Base-by-base conservation (phyloP, 1,139 yeast genomes). In the Taiozyma sp. region DNA sequence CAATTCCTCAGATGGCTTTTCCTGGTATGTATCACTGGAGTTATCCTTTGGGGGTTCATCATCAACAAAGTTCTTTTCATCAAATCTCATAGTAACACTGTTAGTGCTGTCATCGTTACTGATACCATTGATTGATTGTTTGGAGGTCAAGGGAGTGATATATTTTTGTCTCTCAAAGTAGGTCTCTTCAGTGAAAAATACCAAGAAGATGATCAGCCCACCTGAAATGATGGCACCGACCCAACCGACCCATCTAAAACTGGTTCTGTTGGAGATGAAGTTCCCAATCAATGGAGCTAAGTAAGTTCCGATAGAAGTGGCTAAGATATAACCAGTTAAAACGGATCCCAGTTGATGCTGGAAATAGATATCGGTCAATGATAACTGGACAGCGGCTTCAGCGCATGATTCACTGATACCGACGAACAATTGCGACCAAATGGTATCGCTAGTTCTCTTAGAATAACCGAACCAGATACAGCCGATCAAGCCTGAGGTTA, bases 371-470 rank as follows among this genome's bases (percentile, higher is more conserved):
- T 88, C 95, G 8, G 88, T 76, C 44, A 88, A 70, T 14, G 91
- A 83, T 55, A 84, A 77, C 68, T 87, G 95, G n/a, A 83, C 95
- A 56, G 85, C 89, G 19, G 95, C 93, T 65, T 88, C 95, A 14
- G 95, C 89, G 66, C 90, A 85, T n/a, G 89, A 80, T 68, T 87
- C 95, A 46, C 86, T 77, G 49, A 87, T 85, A n/a, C 95, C 96
- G 40, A 87, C 90, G 47, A 88, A 86, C 46, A 86, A 71, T 67
- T 88, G 95, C 6, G 89, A 83, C 90, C 90, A 85, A 45, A 88
- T 81, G 1, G 93, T 82, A 66, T 87, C 95, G 6, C 77, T 58
- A 1, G 88, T 80, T 22, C 65, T 68, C 42, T 69, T 75, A 14
- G 86, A 72, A 21, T 69, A 63, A 2, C 86, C 93, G 67, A 85